phyloP scores from a whole-genome alignment of 2,329 filamentous ascomycete genomes.

The Eutypella sp. region DNA sequence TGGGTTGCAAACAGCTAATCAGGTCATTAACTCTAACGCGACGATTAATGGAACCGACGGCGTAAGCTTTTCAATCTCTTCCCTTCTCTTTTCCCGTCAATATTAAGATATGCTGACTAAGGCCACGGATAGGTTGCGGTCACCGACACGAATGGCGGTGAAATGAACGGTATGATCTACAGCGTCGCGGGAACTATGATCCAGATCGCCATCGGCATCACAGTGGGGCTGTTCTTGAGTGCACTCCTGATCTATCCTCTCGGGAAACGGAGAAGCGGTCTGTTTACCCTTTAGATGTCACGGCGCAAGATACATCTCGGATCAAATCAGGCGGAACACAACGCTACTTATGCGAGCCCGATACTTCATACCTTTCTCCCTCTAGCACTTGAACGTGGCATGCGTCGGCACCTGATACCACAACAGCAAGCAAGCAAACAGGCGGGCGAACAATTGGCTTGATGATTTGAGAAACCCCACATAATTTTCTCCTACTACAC shows the following conservation, averaged over 20 bases:
- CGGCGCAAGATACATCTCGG: background rate
- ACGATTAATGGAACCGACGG: constrained; percentile 32
- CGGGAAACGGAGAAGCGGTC: constrained; percentile 43
- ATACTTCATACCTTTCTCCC: too few relatives aligned
- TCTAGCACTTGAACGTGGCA: too few relatives aligned
- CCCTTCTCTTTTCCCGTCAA: background rate
- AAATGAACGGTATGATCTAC: constrained; percentile 36
- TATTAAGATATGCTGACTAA: constrained; percentile 12
- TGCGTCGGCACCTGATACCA: too few relatives aligned
- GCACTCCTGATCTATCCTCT: constrained; percentile 45
- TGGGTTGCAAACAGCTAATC: constrained; percentile 52
- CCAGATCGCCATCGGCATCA: constrained; percentile 48
- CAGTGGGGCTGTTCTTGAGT: constrained; percentile 45
- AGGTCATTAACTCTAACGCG: constrained; percentile 36
- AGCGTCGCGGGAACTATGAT: constrained; percentile 46
- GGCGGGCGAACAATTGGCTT: too few relatives aligned
- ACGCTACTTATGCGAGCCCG: too few relatives aligned
- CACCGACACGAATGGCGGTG: constrained; percentile 24
- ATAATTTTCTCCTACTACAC: too few relatives aligned
- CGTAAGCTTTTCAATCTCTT: constrained; percentile 7
- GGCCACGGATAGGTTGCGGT: constrained; percentile 12
- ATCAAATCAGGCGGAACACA: too few relatives aligned
- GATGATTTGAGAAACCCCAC: too few relatives aligned
- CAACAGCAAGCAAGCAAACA: too few relatives aligned
- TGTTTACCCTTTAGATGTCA: constrained; percentile 41